phyloP scores from a whole-genome alignment of 768 basidiomycete genomes.

The Calocera cornea region DNA sequence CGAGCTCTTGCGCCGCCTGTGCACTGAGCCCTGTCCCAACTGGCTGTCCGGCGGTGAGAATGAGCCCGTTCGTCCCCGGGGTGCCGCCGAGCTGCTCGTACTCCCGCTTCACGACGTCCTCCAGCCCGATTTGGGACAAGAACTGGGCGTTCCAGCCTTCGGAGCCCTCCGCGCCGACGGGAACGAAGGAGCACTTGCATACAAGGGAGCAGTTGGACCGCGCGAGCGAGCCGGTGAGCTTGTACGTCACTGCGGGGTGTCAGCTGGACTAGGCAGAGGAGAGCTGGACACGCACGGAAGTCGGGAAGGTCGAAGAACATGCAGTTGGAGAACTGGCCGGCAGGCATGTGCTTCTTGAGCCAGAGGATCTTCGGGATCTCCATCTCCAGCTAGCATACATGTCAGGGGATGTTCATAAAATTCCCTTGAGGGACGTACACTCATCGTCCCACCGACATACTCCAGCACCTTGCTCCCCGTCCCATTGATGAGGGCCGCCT shows the following conservation, averaged over 20 bases:
- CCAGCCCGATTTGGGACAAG: conserved; percentile 72
- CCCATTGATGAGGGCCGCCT: conserved; percentile 79
- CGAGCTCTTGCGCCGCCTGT: conserved; percentile 70
- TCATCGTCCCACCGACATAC: conserved; percentile 94
- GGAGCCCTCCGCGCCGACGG: conserved; percentile 37
- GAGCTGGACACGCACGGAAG: conserved; percentile 34
- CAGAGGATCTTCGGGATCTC: conserved; percentile 95
- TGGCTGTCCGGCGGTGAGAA: conserved; percentile 68
- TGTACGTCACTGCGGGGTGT: conserved; percentile 53
- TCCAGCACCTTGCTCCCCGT: conserved; percentile 75
- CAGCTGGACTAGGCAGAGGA: conserved; percentile 13
- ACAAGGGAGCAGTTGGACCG: conserved; percentile 88
- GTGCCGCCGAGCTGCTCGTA: conserved; percentile 63
- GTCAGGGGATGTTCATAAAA: background rate
- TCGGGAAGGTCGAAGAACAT: conserved; percentile 91
- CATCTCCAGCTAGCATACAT: conserved; percentile 68
- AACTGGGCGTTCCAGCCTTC: conserved; percentile 83
- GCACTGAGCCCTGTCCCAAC: conserved; percentile 72
- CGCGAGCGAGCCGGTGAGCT: conserved; percentile 58
- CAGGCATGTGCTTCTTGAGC: conserved; percentile 80
- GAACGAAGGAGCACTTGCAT: conserved; percentile 91
- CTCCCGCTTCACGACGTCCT: conserved; percentile 48
- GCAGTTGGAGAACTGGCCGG: conserved; percentile 53
- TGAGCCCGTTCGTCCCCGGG: conserved; percentile 37
- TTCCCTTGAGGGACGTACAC: conserved; percentile 34